These are phyloP conservation scores for Zasmidium cellare DNA, from an alignment of 2,329 filamentous ascomycete species.

Conservation along the genomic window DNA sequence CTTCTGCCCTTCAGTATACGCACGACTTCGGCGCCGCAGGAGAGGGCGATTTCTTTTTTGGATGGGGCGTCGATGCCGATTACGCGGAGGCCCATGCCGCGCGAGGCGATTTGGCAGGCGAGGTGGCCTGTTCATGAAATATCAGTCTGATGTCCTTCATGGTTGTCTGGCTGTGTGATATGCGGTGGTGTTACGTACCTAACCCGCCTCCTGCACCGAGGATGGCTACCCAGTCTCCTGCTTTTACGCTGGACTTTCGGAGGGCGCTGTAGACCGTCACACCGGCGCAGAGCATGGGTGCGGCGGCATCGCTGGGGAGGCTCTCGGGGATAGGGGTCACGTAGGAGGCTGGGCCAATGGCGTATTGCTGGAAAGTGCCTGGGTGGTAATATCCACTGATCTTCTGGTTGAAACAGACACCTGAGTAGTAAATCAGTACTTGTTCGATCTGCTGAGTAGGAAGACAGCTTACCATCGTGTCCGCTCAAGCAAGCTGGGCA, in stretches of 20 bases:
- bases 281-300: conserved; percentile 68
- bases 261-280: conserved; percentile 68
- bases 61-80: conserved; percentile 65
- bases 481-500: conserved; percentile 56
- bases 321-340: conserved; percentile 68
- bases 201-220: conserved; percentile 34
- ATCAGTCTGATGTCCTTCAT: too few species aligned
- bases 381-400: conserved; percentile 68
- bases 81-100: conserved; percentile 64
- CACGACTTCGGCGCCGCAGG: conserved; percentile 65
- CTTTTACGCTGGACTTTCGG: conserved; percentile 59
- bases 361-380: conserved; percentile 69
- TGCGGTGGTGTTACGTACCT: too few species aligned
- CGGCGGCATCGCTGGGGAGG: conserved; percentile 60
- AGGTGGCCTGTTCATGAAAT: conserved; percentile 63
- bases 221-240: conserved; percentile 62
- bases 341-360: conserved; percentile 63
- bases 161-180: too few species aligned
- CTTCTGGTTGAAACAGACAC: conserved; percentile 55
- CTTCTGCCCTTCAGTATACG: too few species aligned
- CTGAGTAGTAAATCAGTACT: background rate
- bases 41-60: conserved; percentile 62
- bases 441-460: too few species aligned
- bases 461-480: conserved; percentile 49
- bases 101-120: conserved; percentile 59